These are phyloP conservation scores for Boletus reticuloceps DNA, from an alignment of 768 basidiomycete species.

Conservation along the genomic window DNA sequence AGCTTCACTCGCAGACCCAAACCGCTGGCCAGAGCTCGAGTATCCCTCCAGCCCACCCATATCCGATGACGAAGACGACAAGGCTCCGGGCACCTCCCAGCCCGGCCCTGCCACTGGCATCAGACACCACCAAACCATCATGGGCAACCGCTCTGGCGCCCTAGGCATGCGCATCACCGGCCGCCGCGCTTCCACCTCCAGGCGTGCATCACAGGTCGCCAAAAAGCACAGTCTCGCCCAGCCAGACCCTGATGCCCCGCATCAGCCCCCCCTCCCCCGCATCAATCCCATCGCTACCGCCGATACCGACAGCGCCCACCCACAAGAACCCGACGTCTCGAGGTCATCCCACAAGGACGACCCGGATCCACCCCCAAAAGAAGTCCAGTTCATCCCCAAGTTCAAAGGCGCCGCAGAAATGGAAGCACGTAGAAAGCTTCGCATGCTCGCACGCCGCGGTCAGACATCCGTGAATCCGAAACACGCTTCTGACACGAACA, in stretches of 20 bases:
- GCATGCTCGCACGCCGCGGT: slow-evolving; percentile 61
- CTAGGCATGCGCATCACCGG: slow-evolving; percentile 77
- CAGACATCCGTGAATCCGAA: slow-evolving; percentile 30
- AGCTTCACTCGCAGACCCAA: slow-evolving; percentile 71
- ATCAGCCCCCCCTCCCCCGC: slow-evolving; percentile 9
- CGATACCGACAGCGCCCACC: slow-evolving; percentile 5
- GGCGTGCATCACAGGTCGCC: slow-evolving; percentile 38
- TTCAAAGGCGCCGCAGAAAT: slow-evolving; percentile 87
- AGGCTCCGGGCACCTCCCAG: slow-evolving; percentile 29
- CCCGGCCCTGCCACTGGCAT: slow-evolving; percentile 34
- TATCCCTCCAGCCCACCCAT: slow-evolving; percentile 68
- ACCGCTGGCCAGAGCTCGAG: slow-evolving; percentile 36
- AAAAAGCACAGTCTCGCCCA: not conserved
- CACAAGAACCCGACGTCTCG: not conserved
- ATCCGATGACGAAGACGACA: slow-evolving; percentile 55
- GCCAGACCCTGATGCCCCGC: not conserved
- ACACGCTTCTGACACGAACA: slow-evolving; percentile 20
- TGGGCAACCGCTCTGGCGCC: slow-evolving; percentile 68
- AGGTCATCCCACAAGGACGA: slow-evolving; percentile 8
- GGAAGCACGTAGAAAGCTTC: slow-evolving; percentile 65
- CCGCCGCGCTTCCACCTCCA: slow-evolving; percentile 53
- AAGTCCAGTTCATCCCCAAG: slow-evolving; percentile 65
- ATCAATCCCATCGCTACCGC: not conserved
- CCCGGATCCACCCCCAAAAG: slow-evolving; percentile 44
- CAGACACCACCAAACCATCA: slow-evolving; percentile 87